phyloP scores from a whole-genome alignment of 345 rosid genomes.

The Nephelium lappaceum region DNA sequence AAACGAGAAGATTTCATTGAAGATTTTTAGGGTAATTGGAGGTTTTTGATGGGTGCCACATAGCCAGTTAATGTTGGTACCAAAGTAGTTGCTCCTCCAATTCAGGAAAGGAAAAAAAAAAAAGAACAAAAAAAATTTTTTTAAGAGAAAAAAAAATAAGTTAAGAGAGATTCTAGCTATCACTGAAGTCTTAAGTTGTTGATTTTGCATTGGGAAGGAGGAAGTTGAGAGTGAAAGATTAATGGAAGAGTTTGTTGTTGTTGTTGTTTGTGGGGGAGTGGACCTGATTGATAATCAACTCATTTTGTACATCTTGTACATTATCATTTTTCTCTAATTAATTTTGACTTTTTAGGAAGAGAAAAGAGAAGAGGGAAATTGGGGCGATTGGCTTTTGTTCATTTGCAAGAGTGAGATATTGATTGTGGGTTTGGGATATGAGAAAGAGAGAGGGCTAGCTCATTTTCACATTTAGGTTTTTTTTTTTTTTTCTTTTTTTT shows the following conservation, averaged over 20 bases:
- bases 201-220: conserved; percentile 13
- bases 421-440: conserved; percentile 21
- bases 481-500: not conserved
- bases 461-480: conserved; percentile 9
- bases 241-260: not conserved
- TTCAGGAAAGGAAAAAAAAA: conserved; percentile 4
- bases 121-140: not conserved
- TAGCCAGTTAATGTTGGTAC: conserved; percentile 19
- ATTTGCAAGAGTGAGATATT: conserved; percentile 16
- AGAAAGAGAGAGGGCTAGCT: not conserved
- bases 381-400: conserved; percentile 18
- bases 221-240: not conserved
- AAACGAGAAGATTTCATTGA: conserved; percentile 5
- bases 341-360: conserved; percentile 39
- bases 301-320: conserved; percentile 49
- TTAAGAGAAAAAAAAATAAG: not conserved
- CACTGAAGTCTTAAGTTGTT: not conserved
- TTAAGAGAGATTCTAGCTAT: conserved; percentile 5
- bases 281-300: conserved; percentile 21
- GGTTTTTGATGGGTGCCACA: conserved; percentile 18
- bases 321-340: conserved; percentile 51
- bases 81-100: conserved; percentile 30
- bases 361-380: not conserved
- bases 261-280: conserved; percentile 16
- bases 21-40: conserved; percentile 16